Percentiles rank a stretch among this genome's conserved stretches.
These are phyloP conservation scores for Pseudonectria foliicola DNA, from an alignment of 2,329 filamentous ascomycete species.

Conservation along the genomic window DNA sequence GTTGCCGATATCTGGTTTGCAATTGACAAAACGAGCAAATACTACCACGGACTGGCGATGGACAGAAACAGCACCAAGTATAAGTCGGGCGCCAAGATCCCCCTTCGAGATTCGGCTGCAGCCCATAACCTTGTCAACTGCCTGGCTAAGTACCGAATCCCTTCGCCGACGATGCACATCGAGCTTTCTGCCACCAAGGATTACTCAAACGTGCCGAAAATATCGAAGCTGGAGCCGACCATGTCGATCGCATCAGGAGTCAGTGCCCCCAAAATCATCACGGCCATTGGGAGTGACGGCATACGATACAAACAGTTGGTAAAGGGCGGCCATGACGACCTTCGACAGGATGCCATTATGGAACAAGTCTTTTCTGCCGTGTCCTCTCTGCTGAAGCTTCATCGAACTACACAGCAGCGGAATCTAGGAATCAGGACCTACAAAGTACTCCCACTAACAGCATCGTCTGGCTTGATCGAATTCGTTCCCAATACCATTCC, in stretches of 20 bases:
- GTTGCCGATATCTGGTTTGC: slow-evolving; percentile 57
- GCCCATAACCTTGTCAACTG: slow-evolving; percentile 57
- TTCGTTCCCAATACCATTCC: slow-evolving; percentile 93
- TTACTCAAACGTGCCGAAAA: slow-evolving; percentile 70
- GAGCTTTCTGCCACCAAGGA: slow-evolving; percentile 64
- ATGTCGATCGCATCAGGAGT: slow-evolving; percentile 86
- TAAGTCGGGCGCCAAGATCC: slow-evolving; percentile 60
- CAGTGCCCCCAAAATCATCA: slow-evolving; percentile 90
- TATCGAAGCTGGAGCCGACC: slow-evolving; percentile 62
- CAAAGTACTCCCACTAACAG: slow-evolving; percentile 86
- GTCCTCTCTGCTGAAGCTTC: slow-evolving; percentile 78
- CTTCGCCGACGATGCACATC: slow-evolving; percentile 84
- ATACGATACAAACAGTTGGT: slow-evolving; percentile 80
- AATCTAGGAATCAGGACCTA: slow-evolving; percentile 91
- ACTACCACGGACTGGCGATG: slow-evolving; percentile 57
- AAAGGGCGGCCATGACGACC: slow-evolving; percentile 91
- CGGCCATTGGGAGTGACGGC: slow-evolving; percentile 71
- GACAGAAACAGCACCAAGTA: slow-evolving; percentile 57
- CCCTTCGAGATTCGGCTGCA: slow-evolving; percentile 54
- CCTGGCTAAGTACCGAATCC: slow-evolving; percentile 61
- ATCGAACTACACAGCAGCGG: slow-evolving; percentile 79
- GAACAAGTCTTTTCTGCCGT: slow-evolving; percentile 98
- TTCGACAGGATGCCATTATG: slow-evolving; percentile 97
- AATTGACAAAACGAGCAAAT: slow-evolving; percentile 66
- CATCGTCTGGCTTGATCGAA: slow-evolving; percentile 85